A percentile compares a stretch with the other conserved stretches of the same genome.
Conservation (phyloP, 257 asterid genomes). For the Linaria vulgaris region DNA sequence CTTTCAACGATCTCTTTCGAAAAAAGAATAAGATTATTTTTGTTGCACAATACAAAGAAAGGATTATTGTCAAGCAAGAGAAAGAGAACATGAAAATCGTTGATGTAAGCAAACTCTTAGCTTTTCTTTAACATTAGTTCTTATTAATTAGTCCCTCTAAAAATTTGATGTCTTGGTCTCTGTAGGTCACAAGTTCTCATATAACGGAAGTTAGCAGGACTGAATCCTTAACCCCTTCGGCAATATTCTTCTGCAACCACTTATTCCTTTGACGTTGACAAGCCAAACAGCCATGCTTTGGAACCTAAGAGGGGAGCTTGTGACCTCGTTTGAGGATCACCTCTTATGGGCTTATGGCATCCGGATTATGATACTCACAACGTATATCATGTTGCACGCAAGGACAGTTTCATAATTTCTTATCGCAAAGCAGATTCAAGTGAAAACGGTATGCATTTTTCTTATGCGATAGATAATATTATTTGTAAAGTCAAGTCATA, state of each 20-base stretch:
- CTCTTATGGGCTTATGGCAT: too few relatives aligned
- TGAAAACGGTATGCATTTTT: slow-evolving; percentile 51
- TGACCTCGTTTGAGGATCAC: slow-evolving; percentile 81
- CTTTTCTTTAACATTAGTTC: not conserved
- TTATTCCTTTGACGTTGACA: slow-evolving; percentile 72
- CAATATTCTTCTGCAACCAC: slow-evolving; percentile 73
- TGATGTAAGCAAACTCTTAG: slow-evolving; percentile 60
- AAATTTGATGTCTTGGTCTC: slow-evolving; percentile 18
- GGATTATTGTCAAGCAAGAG: slow-evolving; percentile 98
- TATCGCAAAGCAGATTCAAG: slow-evolving; percentile 80
- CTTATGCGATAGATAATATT: not conserved
- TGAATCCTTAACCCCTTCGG: slow-evolving; percentile 79
- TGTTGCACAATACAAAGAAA: slow-evolving; percentile 95
- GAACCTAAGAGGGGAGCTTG: slow-evolving; percentile 86
- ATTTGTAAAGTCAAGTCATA: not conserved
- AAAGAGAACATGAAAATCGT: slow-evolving; percentile 96
- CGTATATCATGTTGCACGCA: slow-evolving; percentile 72
- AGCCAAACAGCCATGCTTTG: slow-evolving; percentile 78
- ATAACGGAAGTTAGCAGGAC: slow-evolving; percentile 70
- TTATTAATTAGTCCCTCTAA: slow-evolving; percentile 21
- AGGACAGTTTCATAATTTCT: slow-evolving; percentile 71
- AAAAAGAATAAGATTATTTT: slow-evolving; percentile 94
- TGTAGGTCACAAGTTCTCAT: slow-evolving; percentile 62
- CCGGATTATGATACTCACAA: slow-evolving; percentile 75
- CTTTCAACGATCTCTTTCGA: slow-evolving; percentile 88